Evolutionary conservation across 371 early-diverging fungal species (phyloP).

Genomic region (Nematocida ausubeli): DNA sequence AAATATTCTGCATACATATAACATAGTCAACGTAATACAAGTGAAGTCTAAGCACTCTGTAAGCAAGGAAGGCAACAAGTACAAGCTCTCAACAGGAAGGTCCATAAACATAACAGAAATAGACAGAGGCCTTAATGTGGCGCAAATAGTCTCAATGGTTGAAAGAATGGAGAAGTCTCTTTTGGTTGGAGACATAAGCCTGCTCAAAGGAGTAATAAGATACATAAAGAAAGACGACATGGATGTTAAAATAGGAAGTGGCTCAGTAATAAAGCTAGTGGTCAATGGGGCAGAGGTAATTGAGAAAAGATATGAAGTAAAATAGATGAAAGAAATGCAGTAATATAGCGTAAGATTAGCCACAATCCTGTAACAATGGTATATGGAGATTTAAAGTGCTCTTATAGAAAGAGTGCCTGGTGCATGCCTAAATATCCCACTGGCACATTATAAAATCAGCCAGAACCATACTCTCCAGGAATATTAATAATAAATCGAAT

Average conservation of each 20-base stretch:
- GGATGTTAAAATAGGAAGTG: background rate
- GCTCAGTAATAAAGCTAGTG: constrained; percentile 19
- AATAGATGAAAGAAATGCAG: background rate
- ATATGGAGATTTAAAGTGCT: too few species aligned
- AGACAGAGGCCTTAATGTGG: background rate
- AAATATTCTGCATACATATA: background rate
- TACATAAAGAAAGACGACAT: constrained; percentile 5
- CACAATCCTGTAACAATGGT: too few species aligned
- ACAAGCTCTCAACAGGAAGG: too few species aligned
- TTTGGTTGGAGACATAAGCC: background rate
- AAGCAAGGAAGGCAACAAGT: background rate
- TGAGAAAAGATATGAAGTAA: constrained; percentile 31
- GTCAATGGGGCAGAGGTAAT: constrained; percentile 30
- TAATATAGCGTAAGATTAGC: too few species aligned
- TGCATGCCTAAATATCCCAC: too few species aligned
- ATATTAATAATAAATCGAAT: too few species aligned
- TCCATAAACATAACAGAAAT: background rate
- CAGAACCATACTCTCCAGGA: too few species aligned
- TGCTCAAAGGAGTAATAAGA: background rate
- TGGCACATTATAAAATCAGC: too few species aligned
- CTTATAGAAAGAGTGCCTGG: too few species aligned
- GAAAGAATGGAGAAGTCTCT: background rate
- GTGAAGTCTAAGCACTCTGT: background rate
- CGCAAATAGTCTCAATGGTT: background rate
- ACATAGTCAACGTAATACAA: background rate